Percentiles rank a stretch among this genome's conserved stretches.
phyloP scores from a whole-genome alignment of 495 filamentous ascomycete genomes.

The Lepidopterella palustris region DNA sequence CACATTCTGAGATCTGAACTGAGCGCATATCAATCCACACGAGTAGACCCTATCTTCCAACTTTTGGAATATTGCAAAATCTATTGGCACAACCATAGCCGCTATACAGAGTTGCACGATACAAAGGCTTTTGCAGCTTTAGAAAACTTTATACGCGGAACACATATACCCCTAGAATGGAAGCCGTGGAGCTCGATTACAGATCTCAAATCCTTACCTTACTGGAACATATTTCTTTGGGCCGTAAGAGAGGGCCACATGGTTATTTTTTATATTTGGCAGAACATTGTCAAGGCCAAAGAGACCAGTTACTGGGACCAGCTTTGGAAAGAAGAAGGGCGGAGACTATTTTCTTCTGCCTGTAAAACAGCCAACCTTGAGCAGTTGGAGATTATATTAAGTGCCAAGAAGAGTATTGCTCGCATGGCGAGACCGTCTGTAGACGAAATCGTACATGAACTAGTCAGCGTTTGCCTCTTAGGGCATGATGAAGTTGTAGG shows the following conservation, averaged over 20 bases:
- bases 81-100: slow-evolving; percentile 17
- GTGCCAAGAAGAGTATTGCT: neutral
- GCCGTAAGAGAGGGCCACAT: slow-evolving; percentile 12
- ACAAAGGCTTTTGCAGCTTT: slow-evolving; percentile 1
- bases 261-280: slow-evolving; percentile 12
- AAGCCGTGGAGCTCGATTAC: slow-evolving; percentile 13
- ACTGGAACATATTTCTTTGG: slow-evolving; percentile 19
- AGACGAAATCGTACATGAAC: slow-evolving; percentile 10
- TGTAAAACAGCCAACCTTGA: slow-evolving; percentile 13
- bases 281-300: slow-evolving; percentile 1
- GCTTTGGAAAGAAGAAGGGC: slow-evolving; percentile 15
- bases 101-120: slow-evolving; percentile 11
- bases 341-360: slow-evolving; percentile 15
- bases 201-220: slow-evolving; percentile 4
- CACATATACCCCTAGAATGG: slow-evolving; percentile 3
- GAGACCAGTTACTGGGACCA: slow-evolving; percentile 7
- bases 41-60: slow-evolving; percentile 11
- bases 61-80: slow-evolving; percentile 15
- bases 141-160: slow-evolving; percentile 5
- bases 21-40: slow-evolving; percentile 2
- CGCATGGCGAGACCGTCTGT: slow-evolving; percentile 5
- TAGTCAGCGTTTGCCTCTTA: slow-evolving; percentile 10
- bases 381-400: slow-evolving; percentile 15
- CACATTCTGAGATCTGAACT: slow-evolving; percentile 7
- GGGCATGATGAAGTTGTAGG: slow-evolving; percentile 18